Evolutionary conservation across 345 rosid genomes (phyloP), one percentile per base, ranked within the genome.

Genomic region (Camelina sativa): DNA sequence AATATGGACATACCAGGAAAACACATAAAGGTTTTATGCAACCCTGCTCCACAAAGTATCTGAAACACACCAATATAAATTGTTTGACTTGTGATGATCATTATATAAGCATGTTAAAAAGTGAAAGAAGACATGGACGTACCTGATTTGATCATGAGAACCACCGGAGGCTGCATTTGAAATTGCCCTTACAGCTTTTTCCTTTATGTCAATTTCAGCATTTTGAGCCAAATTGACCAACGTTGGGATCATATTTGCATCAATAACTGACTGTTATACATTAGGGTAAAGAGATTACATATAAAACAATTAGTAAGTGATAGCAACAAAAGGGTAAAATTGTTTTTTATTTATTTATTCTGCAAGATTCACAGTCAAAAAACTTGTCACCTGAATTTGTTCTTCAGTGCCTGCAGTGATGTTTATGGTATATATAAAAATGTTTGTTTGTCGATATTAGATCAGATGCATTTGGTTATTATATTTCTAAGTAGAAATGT

Each of bases 371-470:
- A 17, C 17, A 17, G 17, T 17, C 17, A 17, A 17, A 17, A 17
- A 17, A 17, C 17, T 17, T 17, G 17, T 17, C 40, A 87, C 97
- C 96, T 92, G 92, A 72, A 90, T 86, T 70, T 92, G 97, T 51
- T 84, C 89, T 72, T 70, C 76, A 79, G 71, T 83, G 50, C 98
- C 95, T 57, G 96, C 89, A 11, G 98, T 89, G 77, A 93, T 86
- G 68, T 17, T 25, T 25, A 25, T 25, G 4, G 28, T 25, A 25
- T 25, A 25, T 25, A 25, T 25, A 3, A 25, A 25, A 25, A 2
- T 25, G 28, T 25, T 25, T 25, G 28, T 25, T 25, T 25, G 28
- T 25, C 28, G 4, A 25, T 25, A 25, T 25, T 25, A 25, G 28
- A 25, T 25, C 28, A 25, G 28, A 25, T 25, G 28, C 28, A 25